Evolutionary conservation across 768 basidiomycete species (phyloP), one percentile per base, ranked within the genome.

Genomic region (Kwoniella bestiolae): DNA sequence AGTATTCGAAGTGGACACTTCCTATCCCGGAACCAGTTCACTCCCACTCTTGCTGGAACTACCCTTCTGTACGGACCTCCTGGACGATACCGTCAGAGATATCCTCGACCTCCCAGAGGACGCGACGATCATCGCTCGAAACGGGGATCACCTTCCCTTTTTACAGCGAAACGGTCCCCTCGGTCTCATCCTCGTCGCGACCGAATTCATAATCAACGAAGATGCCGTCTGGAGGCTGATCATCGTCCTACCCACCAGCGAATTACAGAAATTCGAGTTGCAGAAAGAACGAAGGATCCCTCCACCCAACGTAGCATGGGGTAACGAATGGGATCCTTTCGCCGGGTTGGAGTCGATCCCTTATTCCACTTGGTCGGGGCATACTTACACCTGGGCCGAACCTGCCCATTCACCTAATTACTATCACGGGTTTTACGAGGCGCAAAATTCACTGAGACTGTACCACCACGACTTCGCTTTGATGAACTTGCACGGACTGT

Each of bases 381-480:
- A 50, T 21, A 28, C 46, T 29, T 35, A 47, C 7, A 50, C 46
- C n/a, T 60, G 59, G 59, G 47, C 46, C 16, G 59, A 60, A 35
- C 59, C 59, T n/a, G 34, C 28, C n/a, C n/a, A 11, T 2, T 60
- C 59, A 32, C 35, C 26, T 9, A 49, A 29, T 21, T 60, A 34
- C 14, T 47, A 3, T 31, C 59, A 60, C 12, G 59, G 59, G 2
- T 60, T 60, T 47, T 60, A 60, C 34, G 59, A 60, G 35, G 59
- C 59, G 18, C 59, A 60, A 34, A 46, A 60, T 28, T 26, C 38
- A 16, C 59, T 60, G 23, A 31, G 59, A 25, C 21, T 60, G 9
- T 50, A 31, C 34, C 29, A 47, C 26, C 47, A 60, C n/a, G 25
- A 60, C 35, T 35, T 21, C 26, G 6, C 12, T 12, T 12, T 47